Base-by-base conservation (phyloP, 371 early-diverging fungal species). In the Lichtheimia ramosa region DNA sequence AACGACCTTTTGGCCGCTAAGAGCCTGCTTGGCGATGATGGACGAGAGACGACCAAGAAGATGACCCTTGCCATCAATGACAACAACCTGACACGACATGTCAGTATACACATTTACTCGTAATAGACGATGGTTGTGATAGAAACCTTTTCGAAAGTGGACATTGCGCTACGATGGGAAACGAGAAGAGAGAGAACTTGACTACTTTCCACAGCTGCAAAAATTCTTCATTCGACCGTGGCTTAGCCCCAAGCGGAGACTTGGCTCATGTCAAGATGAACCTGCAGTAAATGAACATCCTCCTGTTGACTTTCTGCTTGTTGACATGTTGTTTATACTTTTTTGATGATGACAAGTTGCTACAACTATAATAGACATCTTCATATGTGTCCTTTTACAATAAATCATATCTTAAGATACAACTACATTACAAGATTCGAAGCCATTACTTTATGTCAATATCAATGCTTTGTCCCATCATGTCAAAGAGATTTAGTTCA, bases 21-120 rank as follows among this genome's bases (percentile, higher is more conserved):
- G 88, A 65, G 96, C 85, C 82, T 96, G 92, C 92, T 99, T 99
- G 80, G 99, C 94, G 69, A 99, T 91, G 71, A 93, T 92, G 59
- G 99, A 91, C 67, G 99, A 96, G 56, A 99, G 89, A 77, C 99
- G 99, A 77, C 99, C 99, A 73, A 95, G 86, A 59, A 99, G 87
- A 84, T 99, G 99, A 71, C 93, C 99, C 84, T 96, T 97, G 75
- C 87, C 99, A 87, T 99, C 99, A 82, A 99, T 93, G 77, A 99
- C 92, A 79, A 98, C 84, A 75, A 94, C 94, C 96, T 97, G 82
- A 34, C 34, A 50, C 41, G 27, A 56, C 56, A 58, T 21, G 21
- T 46, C 21, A 46, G 46, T 18, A 46, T 18, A 21, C 46, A 18
- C 46, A n/a, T 46, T n/a, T n/a, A 46, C 21, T 46, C 18, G 18